Evolutionary conservation across 2,329 filamentous ascomycete species (phyloP), one percentile per base, ranked within the genome.

Genomic region (Macrophomina tecta): DNA sequence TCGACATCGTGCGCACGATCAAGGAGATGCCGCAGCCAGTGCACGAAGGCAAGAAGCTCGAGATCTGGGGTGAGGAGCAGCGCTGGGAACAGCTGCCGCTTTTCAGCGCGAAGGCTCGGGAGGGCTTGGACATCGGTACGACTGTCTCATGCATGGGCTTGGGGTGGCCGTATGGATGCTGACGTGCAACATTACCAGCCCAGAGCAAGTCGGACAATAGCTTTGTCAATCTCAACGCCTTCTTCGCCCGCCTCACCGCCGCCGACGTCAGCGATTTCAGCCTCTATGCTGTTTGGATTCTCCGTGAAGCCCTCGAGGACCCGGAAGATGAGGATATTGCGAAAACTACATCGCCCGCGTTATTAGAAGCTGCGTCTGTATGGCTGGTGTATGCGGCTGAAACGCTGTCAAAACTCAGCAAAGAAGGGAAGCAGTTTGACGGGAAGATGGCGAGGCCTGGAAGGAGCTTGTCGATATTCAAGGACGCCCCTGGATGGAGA

Each of bases 221-320:
- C 36, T 67, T 53, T 23, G 61, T 52, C 6, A 65, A 67, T 28
- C 11, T 65, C 61, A 67, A 67, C 40, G 66, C 66, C 30, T 67
- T 67, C 42, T 63, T 40, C 51, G 66, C 66, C 1, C 60, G 60
- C 30, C 23, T 67, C 8, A 67, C 66, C 4, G 60, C 66, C 12
- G 51, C 66, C 60, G 16, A 40, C 45, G 34, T 45, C 28, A 49
- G 16, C 53, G 67, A 68, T 49, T 42, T 61, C 36, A 60, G 51
- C 63, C 64, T 68, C 18, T 66, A 66, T 46, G 63, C 52, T 38
- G 52, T 68, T 11, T 68, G 67, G 67, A 68, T 49, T 16, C 46
- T 68, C n/a, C 67, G 67, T 28, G 67, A 66, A 34, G 52, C 64
- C 4, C 64, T 68, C 46, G 67, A 68, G 42, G 53, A 65, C 12